Evolutionary conservation across 2,329 filamentous ascomycete species (phyloP), one percentile per base, ranked within the genome.

Genomic region (Alternaria tenuissima): DNA sequence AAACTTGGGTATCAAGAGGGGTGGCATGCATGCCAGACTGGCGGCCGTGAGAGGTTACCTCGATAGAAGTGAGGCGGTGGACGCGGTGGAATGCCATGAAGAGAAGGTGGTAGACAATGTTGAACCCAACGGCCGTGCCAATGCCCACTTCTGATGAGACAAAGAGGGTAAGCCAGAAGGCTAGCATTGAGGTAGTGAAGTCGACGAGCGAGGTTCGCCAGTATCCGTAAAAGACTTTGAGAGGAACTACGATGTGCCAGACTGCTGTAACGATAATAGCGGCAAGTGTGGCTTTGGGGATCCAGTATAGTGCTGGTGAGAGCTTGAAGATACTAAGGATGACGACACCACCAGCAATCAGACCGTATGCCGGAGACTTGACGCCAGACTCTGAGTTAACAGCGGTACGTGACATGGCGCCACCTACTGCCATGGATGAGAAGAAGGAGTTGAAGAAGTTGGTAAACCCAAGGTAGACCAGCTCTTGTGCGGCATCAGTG

Each of bases 201-300:
- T 90, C 88, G 14, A 87, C 84, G 4, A 90, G 81, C 0, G 87
- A 89, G 2, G 87, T 86, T 64, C 85, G 85, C 86, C 87, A 90
- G 77, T 87, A 89, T 14, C 81, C 80, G 74, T 88, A 88, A 70
- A 90, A 89, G 9, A 85, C 81, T 3, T 80, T 83, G 0, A 87
- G 83, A 0, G 86, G 82, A 0, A 85, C 85, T 44, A 90, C 86
- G 7, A 90, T 80, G 39, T 87, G 86, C 76, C 85, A 85, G 0
- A 90, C 87, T 6, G 88, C 88, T 60, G 85, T 87, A 65, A 90
- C 89, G 63, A 90, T 89, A 61, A 90, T 89, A 3, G 87, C 88
- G 1, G 88, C 84, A 1, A 90, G 80, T 0, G 86, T 88, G 0
- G 88, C 83, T 66, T 89, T 88, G 1, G 88, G 88, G n/a, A 90